Evolutionary conservation across 139 green algal species (phyloP), one percentile per base, ranked within the genome.

Genomic region (Microglena sp.): DNA sequence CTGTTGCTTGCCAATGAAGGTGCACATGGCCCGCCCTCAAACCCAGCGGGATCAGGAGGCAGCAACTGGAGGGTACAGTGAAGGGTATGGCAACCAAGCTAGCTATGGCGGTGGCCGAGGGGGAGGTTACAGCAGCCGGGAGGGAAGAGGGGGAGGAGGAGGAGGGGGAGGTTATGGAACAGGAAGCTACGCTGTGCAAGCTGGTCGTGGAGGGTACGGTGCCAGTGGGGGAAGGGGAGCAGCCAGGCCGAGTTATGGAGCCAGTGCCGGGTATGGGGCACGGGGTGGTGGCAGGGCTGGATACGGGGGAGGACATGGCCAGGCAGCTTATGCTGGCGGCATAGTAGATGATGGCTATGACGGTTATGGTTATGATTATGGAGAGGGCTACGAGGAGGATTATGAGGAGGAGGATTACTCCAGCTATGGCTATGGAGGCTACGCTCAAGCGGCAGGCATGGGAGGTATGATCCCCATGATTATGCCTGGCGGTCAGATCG

Each of bases 21-120:
- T 82, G 22, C 67, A 71, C 44, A 84, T 84, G 76, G 76, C 72
- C 1, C 74, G 70, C 53, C 79, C 79, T 0, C 76, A 86, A 33
- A 24, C 26, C 35, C 40, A 70, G 33, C 54, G 66, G n/a, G 55
- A 70, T 11, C 21, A 54, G 29, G 45, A 69, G 27, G 40, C 1
- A 35, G 63, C 33, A 34, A 60, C 55, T 34, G 64, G 21, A 61
- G 27, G 26, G 18, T 70, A 43, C 36, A 59, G 68, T 27, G 44
- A 33, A 18, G 62, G 71, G 11, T 6, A 45, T 8, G 62, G 57
- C 35, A 66, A 67, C 30, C 66, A 76, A 27, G 67, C 56, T 0
- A 30, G 26, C 2, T 69, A 55, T 55, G 76, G 67, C 11, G 65
- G 68, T 43, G 64, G 68, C 33, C 67, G 69, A 31, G 31, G 44